A percentile compares a stretch with the other conserved stretches of the same genome.
These are phyloP conservation scores for Pythium sp. DNA, from an alignment of 352 stramenopile species.

Conservation along the genomic window DNA sequence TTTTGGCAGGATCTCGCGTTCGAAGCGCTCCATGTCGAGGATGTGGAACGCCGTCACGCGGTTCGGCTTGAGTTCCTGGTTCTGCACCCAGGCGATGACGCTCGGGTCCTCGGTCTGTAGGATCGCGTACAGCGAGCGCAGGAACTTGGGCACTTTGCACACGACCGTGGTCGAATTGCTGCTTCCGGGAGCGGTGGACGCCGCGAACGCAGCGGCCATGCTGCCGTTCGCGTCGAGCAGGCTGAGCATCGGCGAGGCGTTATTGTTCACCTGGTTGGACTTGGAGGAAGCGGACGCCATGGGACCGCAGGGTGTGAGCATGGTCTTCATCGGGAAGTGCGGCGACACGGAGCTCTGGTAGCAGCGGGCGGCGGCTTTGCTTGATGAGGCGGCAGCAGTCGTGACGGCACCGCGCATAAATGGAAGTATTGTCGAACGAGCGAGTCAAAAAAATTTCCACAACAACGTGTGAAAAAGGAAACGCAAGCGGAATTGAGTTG, in stretches of 20 bases:
- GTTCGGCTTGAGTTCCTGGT: constrained; percentile 63
- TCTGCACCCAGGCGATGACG: constrained; percentile 73
- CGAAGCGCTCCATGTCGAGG: constrained; percentile 72
- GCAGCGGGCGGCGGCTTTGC: not conserved
- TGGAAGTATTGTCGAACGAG: not conserved
- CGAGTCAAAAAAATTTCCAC: not conserved
- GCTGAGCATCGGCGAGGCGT: not conserved
- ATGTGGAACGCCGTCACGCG: constrained; percentile 76
- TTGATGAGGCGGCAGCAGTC: not conserved
- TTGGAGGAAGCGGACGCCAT: constrained; percentile 1
- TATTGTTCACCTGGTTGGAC: not conserved
- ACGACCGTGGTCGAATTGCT: constrained; percentile 13
- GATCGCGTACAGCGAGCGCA: constrained; percentile 78
- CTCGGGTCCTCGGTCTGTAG: constrained; percentile 66
- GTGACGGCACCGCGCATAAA: constrained; percentile 13
- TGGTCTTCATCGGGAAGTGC: constrained; percentile 24
- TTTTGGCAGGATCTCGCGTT: constrained; percentile 86
- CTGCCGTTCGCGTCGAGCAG: constrained; percentile 18
- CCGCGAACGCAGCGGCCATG: constrained; percentile 18
- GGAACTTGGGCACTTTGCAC: constrained; percentile 81
- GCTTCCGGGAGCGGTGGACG: constrained; percentile 9
- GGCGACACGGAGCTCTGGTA: constrained; percentile 20
- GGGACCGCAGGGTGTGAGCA: constrained; percentile 11
- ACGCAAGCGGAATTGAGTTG: not conserved
- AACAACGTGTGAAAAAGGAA: not conserved